Evolutionary conservation across 805 yeast species (phyloP), one percentile per base, ranked within the genome.

Genomic region (Pichia pseudocactophila): DNA sequence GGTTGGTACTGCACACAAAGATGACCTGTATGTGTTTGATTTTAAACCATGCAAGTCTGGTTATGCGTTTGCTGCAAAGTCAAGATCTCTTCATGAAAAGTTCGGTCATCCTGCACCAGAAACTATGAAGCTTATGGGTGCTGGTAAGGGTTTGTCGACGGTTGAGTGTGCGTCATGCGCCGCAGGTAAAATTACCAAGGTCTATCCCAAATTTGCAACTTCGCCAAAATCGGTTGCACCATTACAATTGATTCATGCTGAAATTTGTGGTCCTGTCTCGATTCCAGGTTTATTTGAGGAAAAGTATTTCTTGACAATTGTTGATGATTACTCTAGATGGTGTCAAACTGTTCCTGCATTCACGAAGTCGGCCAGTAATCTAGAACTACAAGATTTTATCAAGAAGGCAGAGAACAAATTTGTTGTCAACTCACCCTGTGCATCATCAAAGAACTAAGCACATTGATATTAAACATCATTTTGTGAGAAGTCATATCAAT

Each of bases 241-340:
- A n/a, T 30, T 37, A 26, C 39, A 37, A 16, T 20, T 37, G 25
- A 15, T 37, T 8, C 39, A 37, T 37, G n/a, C n/a, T n/a, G n/a
- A n/a, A n/a, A n/a, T 36, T 13, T 26, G 39, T 27, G 33, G 44
- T 11, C 47, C 47, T 4, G 41, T 44, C 28, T 42, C 44, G 8
- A 33, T 41, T 34, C 34, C 39, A 16, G 47, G 47, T 8, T 34
- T 44, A n/a, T 20, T 11, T 36, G 22, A 22, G 8, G 25, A 22
- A 22, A 22, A 22, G 25, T 22, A 22, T 22, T 22, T 22, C 8
- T 22, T 44, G 15, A 44, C 39, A 3, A 37, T 41, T 33, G 44
- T 44, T 13, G 42, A 44, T 35, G 41, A 44, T 38, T 44, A 31
- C 30, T 36, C 37, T 17, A 20, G 38, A 17, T 41, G 22, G 33